Evolutionary conservation across 1,284 basidiomycete species (phyloP).

Genomic region (Trichosporon sp.): DNA sequence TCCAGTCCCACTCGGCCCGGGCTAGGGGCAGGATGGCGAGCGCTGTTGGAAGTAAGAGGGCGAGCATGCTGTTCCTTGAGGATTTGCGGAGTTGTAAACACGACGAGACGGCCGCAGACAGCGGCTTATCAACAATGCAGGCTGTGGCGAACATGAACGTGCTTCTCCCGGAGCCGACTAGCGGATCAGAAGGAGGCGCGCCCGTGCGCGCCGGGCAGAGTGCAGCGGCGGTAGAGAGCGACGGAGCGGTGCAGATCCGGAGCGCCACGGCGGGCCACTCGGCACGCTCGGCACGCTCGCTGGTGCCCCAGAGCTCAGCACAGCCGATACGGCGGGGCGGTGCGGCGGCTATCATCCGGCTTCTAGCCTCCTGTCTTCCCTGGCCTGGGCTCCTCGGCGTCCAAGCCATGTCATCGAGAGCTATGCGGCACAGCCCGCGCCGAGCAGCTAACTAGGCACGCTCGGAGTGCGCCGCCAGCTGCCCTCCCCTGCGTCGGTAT

Average conservation of each 20-base stretch:
- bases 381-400: not conserved
- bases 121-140: not conserved
- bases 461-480: too few species aligned
- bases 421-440: too few species aligned
- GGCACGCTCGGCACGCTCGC: not conserved
- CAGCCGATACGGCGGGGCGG: not conserved
- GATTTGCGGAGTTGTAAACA: too few species aligned
- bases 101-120: too few species aligned
- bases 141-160: not conserved
- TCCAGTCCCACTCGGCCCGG: not conserved
- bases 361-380: not conserved
- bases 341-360: not conserved
- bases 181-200: not conserved
- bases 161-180: not conserved
- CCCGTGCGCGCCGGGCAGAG: not conserved
- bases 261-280: not conserved
- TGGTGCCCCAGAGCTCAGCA: not conserved
- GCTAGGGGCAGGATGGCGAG: not conserved
- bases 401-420: too few species aligned
- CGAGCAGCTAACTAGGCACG: too few species aligned
- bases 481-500: too few species aligned
- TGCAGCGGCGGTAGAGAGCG: too few species aligned
- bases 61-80: too few species aligned
- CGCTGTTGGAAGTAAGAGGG: not conserved
- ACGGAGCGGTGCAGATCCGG: not conserved